Conservation (phyloP, 2,329 filamentous ascomycete species). For the Drechslerella dactyloides region DNA sequence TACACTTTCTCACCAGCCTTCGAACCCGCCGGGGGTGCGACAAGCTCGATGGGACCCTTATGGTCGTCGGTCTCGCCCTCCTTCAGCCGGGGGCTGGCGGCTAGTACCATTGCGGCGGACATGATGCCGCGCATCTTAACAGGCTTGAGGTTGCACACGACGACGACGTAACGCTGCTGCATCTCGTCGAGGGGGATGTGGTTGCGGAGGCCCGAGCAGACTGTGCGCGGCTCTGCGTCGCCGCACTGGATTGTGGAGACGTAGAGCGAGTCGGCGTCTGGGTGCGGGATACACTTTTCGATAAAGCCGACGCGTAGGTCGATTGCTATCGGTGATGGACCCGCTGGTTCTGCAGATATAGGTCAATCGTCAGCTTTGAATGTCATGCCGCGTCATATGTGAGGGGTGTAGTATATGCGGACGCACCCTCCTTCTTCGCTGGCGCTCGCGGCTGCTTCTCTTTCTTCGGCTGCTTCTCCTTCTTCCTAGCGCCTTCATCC, state of each 20-base stretch:
- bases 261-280: slow-evolving; percentile 93
- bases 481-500: slow-evolving; percentile 58
- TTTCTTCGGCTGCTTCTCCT: slow-evolving; percentile 83
- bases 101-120: slow-evolving; percentile 87
- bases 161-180: slow-evolving; percentile 93
- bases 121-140: slow-evolving; percentile 97
- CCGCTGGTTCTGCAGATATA: slow-evolving; percentile 66
- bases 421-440: slow-evolving; percentile 57
- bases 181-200: slow-evolving; percentile 91
- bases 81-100: slow-evolving; percentile 81
- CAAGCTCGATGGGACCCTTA: slow-evolving; percentile 90
- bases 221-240: slow-evolving; percentile 84
- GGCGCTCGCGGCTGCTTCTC: slow-evolving; percentile 73
- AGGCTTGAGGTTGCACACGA: slow-evolving; percentile 97
- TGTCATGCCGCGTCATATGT: neutral
- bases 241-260: slow-evolving; percentile 96
- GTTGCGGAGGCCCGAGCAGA: slow-evolving; percentile 95
- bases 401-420: neutral
- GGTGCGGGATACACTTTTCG: slow-evolving; percentile 92
- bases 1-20: slow-evolving; percentile 85
- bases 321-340: slow-evolving; percentile 82
- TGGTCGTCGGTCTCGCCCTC: slow-evolving; percentile 78
- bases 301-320: slow-evolving; percentile 97
- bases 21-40: slow-evolving; percentile 77
- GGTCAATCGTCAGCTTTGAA: neutral